Evolutionary conservation across 352 stramenopile genomes (phyloP), one percentile per base, ranked within the genome.

Genomic region (Globisporangium megalacanthum): DNA sequence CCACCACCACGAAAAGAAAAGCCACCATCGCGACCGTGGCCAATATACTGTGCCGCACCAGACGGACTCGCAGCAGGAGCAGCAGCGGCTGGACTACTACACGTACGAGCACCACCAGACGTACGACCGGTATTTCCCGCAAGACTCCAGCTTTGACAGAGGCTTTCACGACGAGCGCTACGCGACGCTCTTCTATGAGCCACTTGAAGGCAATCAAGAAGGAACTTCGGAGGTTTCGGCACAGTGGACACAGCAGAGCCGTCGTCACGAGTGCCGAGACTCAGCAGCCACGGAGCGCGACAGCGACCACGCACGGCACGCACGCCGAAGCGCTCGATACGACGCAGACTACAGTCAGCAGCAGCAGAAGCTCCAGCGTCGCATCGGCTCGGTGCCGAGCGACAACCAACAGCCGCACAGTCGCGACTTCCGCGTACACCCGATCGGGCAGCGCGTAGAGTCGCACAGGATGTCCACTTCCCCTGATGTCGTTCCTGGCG

Each of bases 1-100:
- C 8, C 52, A 50, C 3, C 50, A 49, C 17, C 20, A 55, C 6
- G 42, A 58, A 52, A 57, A 14, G 49, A 61, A 8, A 60, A 64
- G 13, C 54, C 54, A 68, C 31, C 51, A 58, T 33, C 35, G 35
- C 10, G 35, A 39, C 35, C 35, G 35, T 29, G 25, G 25, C 22
- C 60, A 70, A 3, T 49, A 50, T 3, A 37, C 42, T 17, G 35
- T 15, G 25, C 65, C 74, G n/a, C 52, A 67, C 13, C 61, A 49
- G 6, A 31, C 6, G 20, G 29, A 39, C 35, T 39, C 51, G 29
- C 51, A 62, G 10, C 48, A 46, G 4, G 49, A 42, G 17, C 31
- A 37, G 17, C 31, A 37, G 0, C 50, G 49, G 22, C 13, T 57
- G 2, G 49, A 54, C 50, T 58, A 54, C 42, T 58, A 58, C 44